Evolutionary conservation across 768 basidiomycete genomes (phyloP), one percentile per base, ranked within the genome.

Genomic region (Lyophyllum semitale): DNA sequence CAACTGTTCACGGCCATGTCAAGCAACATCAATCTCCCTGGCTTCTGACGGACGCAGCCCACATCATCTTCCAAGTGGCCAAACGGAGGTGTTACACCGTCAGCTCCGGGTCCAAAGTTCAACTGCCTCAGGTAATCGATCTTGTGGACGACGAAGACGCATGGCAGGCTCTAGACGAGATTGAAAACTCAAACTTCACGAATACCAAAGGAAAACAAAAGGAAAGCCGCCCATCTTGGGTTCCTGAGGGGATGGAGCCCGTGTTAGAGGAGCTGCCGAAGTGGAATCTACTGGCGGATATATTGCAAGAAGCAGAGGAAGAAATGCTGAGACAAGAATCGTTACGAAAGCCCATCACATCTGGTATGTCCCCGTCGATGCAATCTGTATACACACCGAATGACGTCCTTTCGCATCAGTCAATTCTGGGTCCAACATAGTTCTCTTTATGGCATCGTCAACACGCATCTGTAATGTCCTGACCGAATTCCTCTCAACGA

Each of bases 221-320:
- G 49, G 63, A 68, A 25, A 59, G 62, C 33, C 72, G 79, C 30
- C 78, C 80, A 3, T 65, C 68, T 22, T 91, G 93, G 88, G 66
- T 93, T 20, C 91, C 94, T 0, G 77, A 82, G 9, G 87, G 85
- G 1, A 85, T 95, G 69, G 85, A 93, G 42, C 91, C 93, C 0
- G 84, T 95, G 0, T 76, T 98, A 22, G 97, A 98, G 71, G 97
- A 98, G 65, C 80, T 91, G 41, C 95, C 95, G 0, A 99, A 99
- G 68, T 98, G 97, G 96, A 81, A 81, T 53, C 68, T 95, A 8
- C 73, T 99, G 12, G 81, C 87, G 0, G 90, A 93, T n/a, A 81
- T 95, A 0, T 68, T 99, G 41, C 79, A 92, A 48, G 97, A 99
- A 72, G 88, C 94, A 2, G 97, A 98, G 69, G 85, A 85, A 55